A percentile compares a stretch with the other conserved stretches of the same genome.
Conservation (phyloP, 202 grass and related monocot species). For the Hordeum pubiflorum region DNA sequence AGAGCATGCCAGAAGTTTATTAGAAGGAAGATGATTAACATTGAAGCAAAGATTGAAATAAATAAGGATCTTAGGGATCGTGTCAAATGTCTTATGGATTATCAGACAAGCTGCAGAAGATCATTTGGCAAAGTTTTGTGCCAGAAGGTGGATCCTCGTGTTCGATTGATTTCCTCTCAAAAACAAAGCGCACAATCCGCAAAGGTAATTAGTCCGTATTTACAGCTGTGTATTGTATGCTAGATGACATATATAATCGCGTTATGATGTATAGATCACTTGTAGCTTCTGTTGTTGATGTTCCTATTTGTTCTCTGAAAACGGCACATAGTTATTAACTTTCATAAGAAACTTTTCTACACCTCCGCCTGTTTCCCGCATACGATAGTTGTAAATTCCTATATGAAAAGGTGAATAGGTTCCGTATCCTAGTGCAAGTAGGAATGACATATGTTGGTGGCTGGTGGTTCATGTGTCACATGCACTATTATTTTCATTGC, state of each 20-base stretch:
- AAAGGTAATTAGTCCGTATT: slow-evolving; percentile 40
- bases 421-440: neutral
- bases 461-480: neutral
- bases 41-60: slow-evolving; percentile 80
- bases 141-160: slow-evolving; percentile 83
- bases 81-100: slow-evolving; percentile 80
- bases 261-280: neutral
- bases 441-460: neutral
- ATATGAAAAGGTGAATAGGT: neutral
- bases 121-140: slow-evolving; percentile 39
- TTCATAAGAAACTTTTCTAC: neutral
- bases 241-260: neutral
- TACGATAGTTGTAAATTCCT: neutral
- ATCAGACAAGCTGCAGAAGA: slow-evolving; percentile 67
- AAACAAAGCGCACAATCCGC: slow-evolving; percentile 16
- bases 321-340: neutral
- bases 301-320: neutral
- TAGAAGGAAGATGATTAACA: slow-evolving; percentile 81
- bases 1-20: slow-evolving; percentile 81
- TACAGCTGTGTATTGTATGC: neutral
- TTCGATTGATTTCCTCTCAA: slow-evolving; percentile 53
- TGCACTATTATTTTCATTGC: neutral
- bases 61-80: slow-evolving; percentile 79
- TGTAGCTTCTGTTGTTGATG: neutral
- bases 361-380: neutral